Percentiles rank a stretch among this genome's conserved stretches.
phyloP scores from a whole-genome alignment of 169 alveolate species.

The Eimeria maxima region DNA sequence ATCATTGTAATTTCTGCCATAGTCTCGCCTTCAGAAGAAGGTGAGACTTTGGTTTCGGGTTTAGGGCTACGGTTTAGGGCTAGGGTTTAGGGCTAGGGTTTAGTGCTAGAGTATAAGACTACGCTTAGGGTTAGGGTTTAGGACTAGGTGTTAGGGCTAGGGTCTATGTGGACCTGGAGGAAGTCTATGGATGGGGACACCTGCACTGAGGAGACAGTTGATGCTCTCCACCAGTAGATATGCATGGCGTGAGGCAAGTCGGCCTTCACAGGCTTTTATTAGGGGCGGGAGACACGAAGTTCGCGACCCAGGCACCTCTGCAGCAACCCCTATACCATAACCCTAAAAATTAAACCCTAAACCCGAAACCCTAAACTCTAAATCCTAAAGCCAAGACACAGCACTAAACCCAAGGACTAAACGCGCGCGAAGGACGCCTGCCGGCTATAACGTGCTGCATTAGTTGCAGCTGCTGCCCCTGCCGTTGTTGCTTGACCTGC shows the following conservation, averaged over 20 bases:
- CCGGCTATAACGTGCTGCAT: too few relatives aligned
- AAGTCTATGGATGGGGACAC: conserved; percentile 2
- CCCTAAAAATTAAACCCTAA: background rate
- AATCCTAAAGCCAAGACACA: background rate
- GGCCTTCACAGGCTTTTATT: background rate
- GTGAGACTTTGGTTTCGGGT: background rate
- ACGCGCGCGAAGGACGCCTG: too few relatives aligned
- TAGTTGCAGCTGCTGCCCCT: too few relatives aligned
- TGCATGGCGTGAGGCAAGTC: conserved; percentile 35
- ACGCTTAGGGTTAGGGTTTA: background rate
- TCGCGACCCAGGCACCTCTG: conserved; percentile 70
- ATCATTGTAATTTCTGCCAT: too few relatives aligned
- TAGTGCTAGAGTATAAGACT: background rate
- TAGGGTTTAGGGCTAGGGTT: background rate
- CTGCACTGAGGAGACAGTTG: conserved; percentile 18
- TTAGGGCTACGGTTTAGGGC: background rate
- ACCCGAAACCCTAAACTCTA: conserved; percentile 10
- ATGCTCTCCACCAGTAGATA: conserved; percentile 24
- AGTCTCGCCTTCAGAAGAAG: too few relatives aligned
- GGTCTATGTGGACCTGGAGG: conserved; percentile 30
- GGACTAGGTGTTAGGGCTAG: background rate
- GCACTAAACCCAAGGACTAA: background rate
- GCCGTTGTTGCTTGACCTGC: too few relatives aligned
- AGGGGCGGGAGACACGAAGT: conserved; percentile 40
- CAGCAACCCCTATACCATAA: conserved; percentile 36